Evolutionary conservation across 1,284 basidiomycete genomes (phyloP), one percentile per base, ranked within the genome.

Genomic region (Termitomyces sp.): DNA sequence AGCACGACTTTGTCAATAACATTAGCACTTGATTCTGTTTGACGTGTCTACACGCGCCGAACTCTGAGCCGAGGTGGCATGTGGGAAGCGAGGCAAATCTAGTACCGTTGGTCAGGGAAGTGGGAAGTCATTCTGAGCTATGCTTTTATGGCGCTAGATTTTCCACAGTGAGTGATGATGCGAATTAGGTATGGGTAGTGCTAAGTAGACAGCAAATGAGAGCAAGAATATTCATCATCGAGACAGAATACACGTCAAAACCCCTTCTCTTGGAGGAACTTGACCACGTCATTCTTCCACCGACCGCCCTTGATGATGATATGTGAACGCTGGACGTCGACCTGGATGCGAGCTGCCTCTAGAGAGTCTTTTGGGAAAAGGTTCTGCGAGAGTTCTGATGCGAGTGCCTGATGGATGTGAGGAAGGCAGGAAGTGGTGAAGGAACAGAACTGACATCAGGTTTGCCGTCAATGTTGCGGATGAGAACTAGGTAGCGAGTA

Each of bases 231-330:
- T 46, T 38, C n/a, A 47, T 38, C n/a, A 47, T 38, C 17, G 46
- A 47, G 26, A 40, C 30, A 46, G 39, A 12, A 30, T 42, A 43
- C 43, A 49, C 43, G 30, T 70, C 69, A 86, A 67, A 87, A 87
- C 28, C 85, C 85, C 62, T 73, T 79, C 58, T 67, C 63, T 63
- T 71, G 71, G 59, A 88, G 74, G 82, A 83, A 88, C 52, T 76
- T 71, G 59, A 77, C 60, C 46, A 88, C 77, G 46, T 80, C 67
- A 57, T 73, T 71, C 65, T 80, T 86, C 80, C 80, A 83, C 52
- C 71, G 73, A 5, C 83, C 81, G 50, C 84, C 84, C 26, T 72
- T 68, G 58, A 88, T 73, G 53, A 81, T 62, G 54, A 88, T 80
- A 52, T 75, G 77, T 39, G 73, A 73, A 50, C 73, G 68, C n/a